Percentiles rank a stretch among this genome's conserved stretches.
These are phyloP conservation scores for Begonia peltatifolia DNA, from an alignment of 306 rosid species.

Conservation along the genomic window DNA sequence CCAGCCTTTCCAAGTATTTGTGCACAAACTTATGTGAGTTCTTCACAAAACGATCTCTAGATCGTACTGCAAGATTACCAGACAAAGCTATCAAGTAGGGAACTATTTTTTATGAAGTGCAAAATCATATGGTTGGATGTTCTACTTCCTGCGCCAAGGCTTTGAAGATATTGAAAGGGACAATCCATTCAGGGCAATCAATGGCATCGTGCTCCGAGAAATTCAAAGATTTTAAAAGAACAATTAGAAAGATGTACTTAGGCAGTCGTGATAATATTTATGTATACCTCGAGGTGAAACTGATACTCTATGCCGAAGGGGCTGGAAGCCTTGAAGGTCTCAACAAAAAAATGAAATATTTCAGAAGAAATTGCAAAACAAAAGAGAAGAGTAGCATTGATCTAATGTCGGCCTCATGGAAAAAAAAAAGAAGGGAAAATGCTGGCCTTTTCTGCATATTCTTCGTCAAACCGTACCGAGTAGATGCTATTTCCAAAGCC, in stretches of 20 bases:
- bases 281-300: slow-evolving; percentile 82
- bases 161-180: slow-evolving; percentile 74
- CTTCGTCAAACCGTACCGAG: slow-evolving; percentile 82
- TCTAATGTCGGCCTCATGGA: too few relatives aligned
- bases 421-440: too few relatives aligned
- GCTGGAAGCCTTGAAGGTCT: slow-evolving; percentile 76
- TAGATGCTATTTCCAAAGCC: slow-evolving; percentile 80
- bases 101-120: too few relatives aligned
- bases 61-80: slow-evolving; percentile 44
- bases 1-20: slow-evolving; percentile 60
- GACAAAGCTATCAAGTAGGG: not conserved
- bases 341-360: slow-evolving; percentile 16
- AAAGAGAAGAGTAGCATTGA: not conserved
- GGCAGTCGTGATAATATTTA: not conserved
- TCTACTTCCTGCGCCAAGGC: slow-evolving; percentile 82
- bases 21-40: slow-evolving; percentile 80
- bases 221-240: not conserved
- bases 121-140: not conserved
- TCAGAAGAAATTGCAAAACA: slow-evolving; percentile 7
- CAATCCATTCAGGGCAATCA: slow-evolving; percentile 97
- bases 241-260: not conserved
- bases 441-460: slow-evolving; percentile 52
- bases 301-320: slow-evolving; percentile 91
- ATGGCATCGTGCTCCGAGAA: slow-evolving; percentile 69
- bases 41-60: slow-evolving; percentile 78